A percentile compares a stretch with the other conserved stretches of the same genome.
phyloP scores from a whole-genome alignment of 2,329 filamentous ascomycete genomes.

The Ophiostoma sp. region DNA sequence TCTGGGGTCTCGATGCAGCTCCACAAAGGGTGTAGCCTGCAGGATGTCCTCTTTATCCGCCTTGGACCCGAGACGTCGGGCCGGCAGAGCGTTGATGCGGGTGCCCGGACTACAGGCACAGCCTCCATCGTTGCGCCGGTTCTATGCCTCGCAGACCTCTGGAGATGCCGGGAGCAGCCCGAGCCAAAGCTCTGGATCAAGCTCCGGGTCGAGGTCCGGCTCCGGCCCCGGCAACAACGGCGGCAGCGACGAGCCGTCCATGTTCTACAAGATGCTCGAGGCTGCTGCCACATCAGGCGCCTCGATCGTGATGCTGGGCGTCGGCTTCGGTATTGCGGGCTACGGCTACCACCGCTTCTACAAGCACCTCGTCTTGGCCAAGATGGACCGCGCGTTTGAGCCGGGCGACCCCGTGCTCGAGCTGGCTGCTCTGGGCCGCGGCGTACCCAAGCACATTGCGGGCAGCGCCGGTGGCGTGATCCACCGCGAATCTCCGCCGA shows the following conservation, averaged over 20 bases:
- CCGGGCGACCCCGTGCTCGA: conserved; percentile 87
- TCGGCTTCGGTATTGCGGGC: conserved; percentile 59
- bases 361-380: conserved; percentile 83
- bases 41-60: neutral
- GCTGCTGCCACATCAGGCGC: conserved; percentile 69
- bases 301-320: conserved; percentile 65
- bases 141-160: neutral
- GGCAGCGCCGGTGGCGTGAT: conserved; percentile 13
- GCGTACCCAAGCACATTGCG: conserved; percentile 39
- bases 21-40: neutral
- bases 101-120: neutral
- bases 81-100: neutral
- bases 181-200: neutral
- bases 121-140: neutral
- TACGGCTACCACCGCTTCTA: conserved; percentile 78
- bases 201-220: neutral
- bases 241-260: neutral
- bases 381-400: conserved; percentile 87
- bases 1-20: conserved; percentile 7
- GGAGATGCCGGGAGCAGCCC: neutral
- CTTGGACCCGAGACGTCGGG: conserved; percentile 1
- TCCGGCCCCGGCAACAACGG: neutral
- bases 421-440: conserved; percentile 62
- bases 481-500: conserved; percentile 7
- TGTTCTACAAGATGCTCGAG: conserved; percentile 58